Base-by-base conservation (phyloP, 176 grass and related monocot species). In the Phyllostachys edulis region DNA sequence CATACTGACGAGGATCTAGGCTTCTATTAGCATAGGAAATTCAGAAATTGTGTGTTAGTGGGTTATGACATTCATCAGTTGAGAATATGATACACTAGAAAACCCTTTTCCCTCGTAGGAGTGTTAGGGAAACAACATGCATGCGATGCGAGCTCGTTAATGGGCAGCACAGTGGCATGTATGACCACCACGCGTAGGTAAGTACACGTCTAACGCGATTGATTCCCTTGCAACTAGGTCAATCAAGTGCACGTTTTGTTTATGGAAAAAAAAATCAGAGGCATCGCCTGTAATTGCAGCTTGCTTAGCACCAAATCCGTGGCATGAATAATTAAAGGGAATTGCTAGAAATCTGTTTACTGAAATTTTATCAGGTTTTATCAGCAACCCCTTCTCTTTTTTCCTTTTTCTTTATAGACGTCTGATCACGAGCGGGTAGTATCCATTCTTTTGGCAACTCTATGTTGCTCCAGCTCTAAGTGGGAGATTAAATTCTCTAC, bases 181-280 rank as follows among this genome's bases (percentile, higher is more conserved):
- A 6, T 3, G 74, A 51, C 75, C 65, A 51, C 75, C 65, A 63
- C 52, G 75, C 40, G 54, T 50, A 29, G 27, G 23, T 26, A 57
- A 38, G 62, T 44, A 21, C 13, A 51, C 64, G 52, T 45, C 41
- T 21, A 14, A 29, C 12, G 41, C 32, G 55, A 26, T 71, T 73
- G 66, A 78, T 71, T 71, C 75, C 41, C 7, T 3, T 14, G 84
- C 75, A 70, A 70, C 29, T 71, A 71, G 84, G 54, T n/a, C 67
- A 79, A 49, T 32, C 84, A 85, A 51, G 75, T 63, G 75, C 84
- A 47, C 40, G n/a, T 24, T 59, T 71, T 61, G 63, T 78, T 85
- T 61, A 78, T 7, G 0, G 0, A 3, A 5, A 26, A 5, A 5
- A 18, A 57, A 57, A 10, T 10, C 54, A 39, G 3, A 32, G 24